Percentiles rank a stretch among this genome's conserved stretches.
phyloP scores from a whole-genome alignment of 2,329 filamentous ascomycete species.

The Tolypocladium guangdongense region DNA sequence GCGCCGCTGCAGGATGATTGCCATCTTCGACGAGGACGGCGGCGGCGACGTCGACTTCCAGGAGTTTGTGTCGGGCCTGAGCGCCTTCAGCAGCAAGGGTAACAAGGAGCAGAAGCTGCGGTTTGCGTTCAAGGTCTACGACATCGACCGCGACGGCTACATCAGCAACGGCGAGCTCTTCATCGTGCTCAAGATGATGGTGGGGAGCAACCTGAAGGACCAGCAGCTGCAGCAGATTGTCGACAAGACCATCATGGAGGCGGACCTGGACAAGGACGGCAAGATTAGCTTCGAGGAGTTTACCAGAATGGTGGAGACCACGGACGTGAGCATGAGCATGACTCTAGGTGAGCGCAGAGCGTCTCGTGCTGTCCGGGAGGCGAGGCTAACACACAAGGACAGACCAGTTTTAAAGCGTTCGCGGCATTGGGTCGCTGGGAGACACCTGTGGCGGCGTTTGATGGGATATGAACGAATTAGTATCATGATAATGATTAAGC shows the following conservation, averaged over 20 bases:
- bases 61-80: slow-evolving; percentile 92
- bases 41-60: slow-evolving; percentile 98
- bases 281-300: slow-evolving; percentile 99
- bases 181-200: slow-evolving; percentile 99
- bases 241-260: slow-evolving; percentile 99
- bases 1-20: slow-evolving; percentile 68
- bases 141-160: slow-evolving; percentile 96
- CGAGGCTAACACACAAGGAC: slow-evolving; percentile 1
- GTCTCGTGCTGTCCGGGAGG: not conserved
- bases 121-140: slow-evolving; percentile 99
- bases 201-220: slow-evolving; percentile 97
- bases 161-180: slow-evolving; percentile 99
- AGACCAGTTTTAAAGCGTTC: slow-evolving; percentile 12
- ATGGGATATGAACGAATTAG: slow-evolving; percentile 8
- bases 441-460: slow-evolving; percentile 5
- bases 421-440: slow-evolving; percentile 7
- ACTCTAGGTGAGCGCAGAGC: slow-evolving; percentile 46
- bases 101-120: slow-evolving; percentile 98
- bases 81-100: slow-evolving; percentile 92
- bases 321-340: slow-evolving; percentile 67
- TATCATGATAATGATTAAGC: slow-evolving; percentile 16
- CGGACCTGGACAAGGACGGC: slow-evolving; percentile 87
- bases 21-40: slow-evolving; percentile 97
- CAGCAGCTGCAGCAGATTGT: slow-evolving; percentile 98
- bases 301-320: slow-evolving; percentile 96